These are phyloP conservation scores for Alternaria hordeiaustralica DNA, from an alignment of 2,329 filamentous ascomycete species.

Conservation along the genomic window DNA sequence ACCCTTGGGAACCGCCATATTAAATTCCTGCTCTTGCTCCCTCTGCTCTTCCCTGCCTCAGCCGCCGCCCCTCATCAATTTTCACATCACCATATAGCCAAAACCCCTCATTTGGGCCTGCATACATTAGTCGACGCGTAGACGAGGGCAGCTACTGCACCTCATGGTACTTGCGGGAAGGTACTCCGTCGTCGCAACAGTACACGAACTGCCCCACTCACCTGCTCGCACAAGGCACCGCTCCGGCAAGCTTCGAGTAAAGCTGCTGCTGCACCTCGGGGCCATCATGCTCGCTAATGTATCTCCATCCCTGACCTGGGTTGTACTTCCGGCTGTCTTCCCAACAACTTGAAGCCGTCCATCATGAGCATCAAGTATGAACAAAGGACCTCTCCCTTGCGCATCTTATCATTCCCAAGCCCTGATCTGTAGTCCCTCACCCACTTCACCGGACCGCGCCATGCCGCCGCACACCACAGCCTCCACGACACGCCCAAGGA, in stretches of 20 bases:
- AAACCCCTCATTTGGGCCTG: constrained; percentile 31
- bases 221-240: constrained; percentile 22
- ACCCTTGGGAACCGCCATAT: neutral
- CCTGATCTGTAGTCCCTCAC: neutral
- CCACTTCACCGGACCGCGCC: neutral
- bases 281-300: constrained; percentile 7
- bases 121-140: constrained; percentile 34
- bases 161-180: constrained; percentile 27
- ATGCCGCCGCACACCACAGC: neutral
- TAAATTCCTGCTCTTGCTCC: neutral
- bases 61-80: constrained; percentile 8
- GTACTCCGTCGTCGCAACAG: constrained; percentile 25
- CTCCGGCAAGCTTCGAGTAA: constrained; percentile 19
- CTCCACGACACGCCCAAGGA: neutral
- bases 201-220: constrained; percentile 13
- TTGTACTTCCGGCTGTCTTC: neutral
- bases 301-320: neutral
- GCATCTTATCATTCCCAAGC: neutral
- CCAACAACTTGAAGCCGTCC: neutral
- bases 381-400: neutral
- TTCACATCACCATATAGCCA: constrained; percentile 4
- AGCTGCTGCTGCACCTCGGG: constrained; percentile 26
- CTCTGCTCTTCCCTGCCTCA: neutral
- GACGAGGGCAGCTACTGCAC: constrained; percentile 30
- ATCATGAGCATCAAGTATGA: neutral